Base-by-base conservation (phyloP, 1,284 basidiomycete genomes). In the Vanrija sp. region DNA sequence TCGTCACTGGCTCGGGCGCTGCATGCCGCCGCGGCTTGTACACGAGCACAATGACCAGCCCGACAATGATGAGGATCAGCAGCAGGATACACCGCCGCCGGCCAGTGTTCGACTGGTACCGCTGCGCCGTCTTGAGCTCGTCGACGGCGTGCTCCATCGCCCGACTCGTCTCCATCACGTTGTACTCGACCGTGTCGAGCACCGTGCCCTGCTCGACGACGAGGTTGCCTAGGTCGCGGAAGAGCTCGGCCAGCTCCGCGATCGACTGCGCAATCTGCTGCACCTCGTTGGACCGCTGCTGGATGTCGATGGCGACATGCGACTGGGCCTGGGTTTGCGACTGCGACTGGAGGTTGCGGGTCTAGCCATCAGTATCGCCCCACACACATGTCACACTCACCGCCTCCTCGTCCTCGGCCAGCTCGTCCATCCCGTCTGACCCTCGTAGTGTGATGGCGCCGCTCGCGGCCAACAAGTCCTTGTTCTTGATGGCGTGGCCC, bases 191-290 rank as follows among this genome's bases (percentile, higher is more conserved):
- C 39, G 89, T 89, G 75, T 98, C 96, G 53, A 98, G 81, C 49
- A 99, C 82, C 9, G 95, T 97, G 12, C 96, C 96, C 72, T 99
- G 96, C 75, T 98, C 96, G 60, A 98, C 97, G 52, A 99, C 92
- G 56, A 99, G 83, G 38, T 82, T 83, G 20, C 87, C 88, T 38
- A 99, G 80, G 70, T 99, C 96, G 65, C 94, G 90, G 81, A 99
- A 99, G 41, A 99, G 83, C 67, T 95, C 92, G 2, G 94, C 94
- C 20, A 99, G 82, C 45, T 86, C 84, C 35, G 87, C 83, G 64
- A 99, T 98, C 14, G 88, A 93, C 61, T 88, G 85, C 0, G 95
- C 93, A 60, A 99, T 95, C 67, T 94, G 86, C 23, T 85, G 83
- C 58, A 99, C 83, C 70, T 98, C 92, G 55, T 82, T 87, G 83